Percentiles rank a stretch among this genome's conserved stretches.
Conservation (phyloP, 768 basidiomycete genomes). For the Cystobasidium tubakii region DNA sequence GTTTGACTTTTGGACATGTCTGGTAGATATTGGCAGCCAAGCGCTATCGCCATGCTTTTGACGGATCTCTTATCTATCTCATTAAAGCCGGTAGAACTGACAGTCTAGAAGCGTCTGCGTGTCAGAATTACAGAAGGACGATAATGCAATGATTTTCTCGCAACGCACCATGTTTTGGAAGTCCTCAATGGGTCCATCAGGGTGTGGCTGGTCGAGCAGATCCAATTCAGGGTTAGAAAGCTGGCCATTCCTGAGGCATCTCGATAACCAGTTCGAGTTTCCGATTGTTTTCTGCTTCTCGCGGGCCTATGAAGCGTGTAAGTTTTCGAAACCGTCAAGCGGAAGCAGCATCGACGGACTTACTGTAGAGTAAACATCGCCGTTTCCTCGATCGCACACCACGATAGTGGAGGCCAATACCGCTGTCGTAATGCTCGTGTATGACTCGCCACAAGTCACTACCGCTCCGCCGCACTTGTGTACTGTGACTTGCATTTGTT, state of each 20-base stretch:
- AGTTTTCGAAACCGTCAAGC: background rate
- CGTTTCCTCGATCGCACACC: background rate
- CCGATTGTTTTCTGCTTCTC: conserved; percentile 6
- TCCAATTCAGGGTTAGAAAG: background rate
- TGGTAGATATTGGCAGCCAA: conserved; percentile 10
- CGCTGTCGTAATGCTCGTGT: background rate
- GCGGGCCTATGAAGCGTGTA: background rate
- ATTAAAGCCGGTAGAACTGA: conserved; percentile 33
- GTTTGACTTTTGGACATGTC: conserved; percentile 4
- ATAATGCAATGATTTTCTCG: too few relatives aligned
- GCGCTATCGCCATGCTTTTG: background rate
- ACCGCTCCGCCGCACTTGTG: background rate
- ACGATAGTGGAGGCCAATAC: background rate
- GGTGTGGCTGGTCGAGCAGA: conserved; percentile 2
- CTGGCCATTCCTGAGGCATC: background rate
- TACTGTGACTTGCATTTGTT: background rate
- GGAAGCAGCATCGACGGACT: background rate
- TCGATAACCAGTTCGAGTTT: conserved; percentile 5
- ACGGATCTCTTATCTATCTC: conserved; percentile 4
- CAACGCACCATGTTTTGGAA: background rate
- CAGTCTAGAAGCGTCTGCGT: too few relatives aligned
- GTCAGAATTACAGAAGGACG: too few relatives aligned
- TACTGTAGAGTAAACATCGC: background rate
- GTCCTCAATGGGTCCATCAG: background rate
- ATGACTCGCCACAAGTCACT: background rate